Evolutionary conservation across 2,329 filamentous ascomycete genomes (phyloP), one percentile per base, ranked within the genome.

Genomic region (Tolypocladium ovalisporum): DNA sequence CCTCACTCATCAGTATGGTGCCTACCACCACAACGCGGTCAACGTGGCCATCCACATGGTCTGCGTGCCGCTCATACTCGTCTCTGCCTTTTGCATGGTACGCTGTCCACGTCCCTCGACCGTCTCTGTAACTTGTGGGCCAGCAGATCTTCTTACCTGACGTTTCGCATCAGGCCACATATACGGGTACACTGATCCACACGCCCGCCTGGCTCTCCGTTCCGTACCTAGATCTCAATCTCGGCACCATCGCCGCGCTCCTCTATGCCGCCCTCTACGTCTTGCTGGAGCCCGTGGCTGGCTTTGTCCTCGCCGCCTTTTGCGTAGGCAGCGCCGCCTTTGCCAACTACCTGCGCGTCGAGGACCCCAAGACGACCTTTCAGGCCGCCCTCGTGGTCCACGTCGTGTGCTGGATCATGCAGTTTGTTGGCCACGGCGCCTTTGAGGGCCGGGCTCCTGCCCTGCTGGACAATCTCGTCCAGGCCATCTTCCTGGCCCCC

Each of bases 201-300:
- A 78, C 85, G 17, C 88, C 88, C 24, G 76, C 79, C 60, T 88
- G 82, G 75, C 80, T 89, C 36, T 87, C 84, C 35, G 76, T 84
- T 22, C 85, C 87, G 34, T 84, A 88, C 66, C 81, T 86, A 60
- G 78, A 81, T 19, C 81, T 85, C 58, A 92, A 84, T 63, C 75
- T 84, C 49, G 83, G 82, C 61, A 90, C 83, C 15, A 81, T 88
- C 57, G 75, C 76, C 51, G 83, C 85, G 37, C 79, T 84, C 55
- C 67, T 86, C 34, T 97, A 94, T 73, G 82, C 87, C 40, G 81
- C 81, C 2, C 82, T 97, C 57, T 99, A 97, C 69, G 80, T 97
- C 53, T 82, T 99, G 27, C 86, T 99, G 67, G 94, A 99, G 69
- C 94, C 94, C 1, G 90, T 97, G 1, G 94, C 94, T 13, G 94